Evolutionary conservation across 2,329 filamentous ascomycete genomes (phyloP).

Genomic region (Penicillium brevicompactum): DNA sequence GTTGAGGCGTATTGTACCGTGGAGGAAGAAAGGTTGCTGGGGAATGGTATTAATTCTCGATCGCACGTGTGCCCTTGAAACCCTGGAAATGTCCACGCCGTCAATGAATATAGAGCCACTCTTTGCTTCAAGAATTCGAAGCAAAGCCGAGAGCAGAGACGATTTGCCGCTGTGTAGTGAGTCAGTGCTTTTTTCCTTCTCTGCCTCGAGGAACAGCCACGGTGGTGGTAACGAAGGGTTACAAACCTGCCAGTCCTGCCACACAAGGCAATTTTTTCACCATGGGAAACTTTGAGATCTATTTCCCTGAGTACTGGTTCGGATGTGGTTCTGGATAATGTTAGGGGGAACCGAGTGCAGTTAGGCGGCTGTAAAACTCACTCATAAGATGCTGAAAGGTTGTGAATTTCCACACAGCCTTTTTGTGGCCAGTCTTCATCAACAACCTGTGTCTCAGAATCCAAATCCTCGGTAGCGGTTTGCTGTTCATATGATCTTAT

Average conservation of each 20-base stretch:
- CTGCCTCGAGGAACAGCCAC: not conserved
- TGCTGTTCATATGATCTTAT: constrained; percentile 51
- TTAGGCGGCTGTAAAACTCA: constrained; percentile 8
- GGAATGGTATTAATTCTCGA: constrained; percentile 32
- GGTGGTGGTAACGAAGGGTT: not conserved
- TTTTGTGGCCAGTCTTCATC: constrained; percentile 39
- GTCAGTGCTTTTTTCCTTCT: not conserved
- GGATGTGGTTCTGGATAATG: constrained; percentile 2
- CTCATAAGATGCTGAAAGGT: constrained; percentile 43
- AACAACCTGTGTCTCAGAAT: constrained; percentile 35
- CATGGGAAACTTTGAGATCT: constrained; percentile 21
- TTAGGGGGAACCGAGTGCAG: not conserved
- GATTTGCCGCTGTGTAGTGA: constrained; percentile 28
- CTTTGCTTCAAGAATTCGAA: constrained; percentile 32
- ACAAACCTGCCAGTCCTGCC: constrained; percentile 33
- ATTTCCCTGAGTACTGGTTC: constrained; percentile 24
- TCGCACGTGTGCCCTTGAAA: constrained; percentile 26
- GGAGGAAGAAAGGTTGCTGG: constrained; percentile 30
- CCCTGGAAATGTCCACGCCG: constrained; percentile 25
- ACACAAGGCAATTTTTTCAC: constrained; percentile 34
- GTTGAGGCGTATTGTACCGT: constrained; percentile 25
- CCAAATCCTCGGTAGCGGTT: constrained; percentile 42
- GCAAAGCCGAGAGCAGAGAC: constrained; percentile 28
- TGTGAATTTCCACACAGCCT: constrained; percentile 40
- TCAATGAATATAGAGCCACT: constrained; percentile 30